A percentile compares a stretch with the other conserved stretches of the same genome.
phyloP scores from a whole-genome alignment of 2,329 filamentous ascomycete genomes.

The Pestalotiopsis sp. region DNA sequence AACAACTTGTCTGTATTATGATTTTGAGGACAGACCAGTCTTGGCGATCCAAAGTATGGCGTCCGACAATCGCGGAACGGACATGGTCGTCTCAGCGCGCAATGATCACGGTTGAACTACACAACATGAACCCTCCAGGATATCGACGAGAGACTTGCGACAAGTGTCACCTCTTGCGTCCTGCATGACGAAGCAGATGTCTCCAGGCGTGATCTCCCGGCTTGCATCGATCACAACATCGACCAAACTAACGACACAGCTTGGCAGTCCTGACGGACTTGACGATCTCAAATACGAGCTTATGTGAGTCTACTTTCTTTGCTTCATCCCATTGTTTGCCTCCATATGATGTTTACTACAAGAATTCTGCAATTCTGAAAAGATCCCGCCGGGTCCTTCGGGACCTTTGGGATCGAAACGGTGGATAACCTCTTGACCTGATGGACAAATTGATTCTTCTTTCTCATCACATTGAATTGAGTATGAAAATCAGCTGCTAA shows the following conservation, averaged over 20 bases:
- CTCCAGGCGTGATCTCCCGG: too few relatives aligned
- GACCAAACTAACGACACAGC: not conserved
- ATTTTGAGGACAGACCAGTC: too few relatives aligned
- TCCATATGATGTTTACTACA: constrained; percentile 30
- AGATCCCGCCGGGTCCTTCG: constrained; percentile 13
- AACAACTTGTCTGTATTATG: too few relatives aligned
- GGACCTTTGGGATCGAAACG: constrained; percentile 22
- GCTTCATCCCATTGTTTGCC: not conserved
- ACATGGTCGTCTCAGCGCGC: too few relatives aligned
- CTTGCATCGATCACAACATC: too few relatives aligned
- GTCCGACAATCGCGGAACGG: too few relatives aligned
- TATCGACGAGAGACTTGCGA: too few relatives aligned
- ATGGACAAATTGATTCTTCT: constrained; percentile 12
- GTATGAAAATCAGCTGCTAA: not conserved
- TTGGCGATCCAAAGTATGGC: too few relatives aligned
- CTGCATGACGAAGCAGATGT: too few relatives aligned
- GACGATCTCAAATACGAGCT: not conserved
- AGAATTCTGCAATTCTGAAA: constrained; percentile 40
- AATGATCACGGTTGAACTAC: too few relatives aligned
- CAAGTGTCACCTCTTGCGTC: too few relatives aligned
- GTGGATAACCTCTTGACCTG: constrained; percentile 35
- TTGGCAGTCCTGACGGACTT: not conserved
- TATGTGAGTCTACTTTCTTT: not conserved
- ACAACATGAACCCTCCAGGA: too few relatives aligned
- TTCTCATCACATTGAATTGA: not conserved